Percentiles rank a stretch among this genome's conserved stretches.
Conservation (phyloP, 768 basidiomycete species). For the Jaapia argillacea region DNA sequence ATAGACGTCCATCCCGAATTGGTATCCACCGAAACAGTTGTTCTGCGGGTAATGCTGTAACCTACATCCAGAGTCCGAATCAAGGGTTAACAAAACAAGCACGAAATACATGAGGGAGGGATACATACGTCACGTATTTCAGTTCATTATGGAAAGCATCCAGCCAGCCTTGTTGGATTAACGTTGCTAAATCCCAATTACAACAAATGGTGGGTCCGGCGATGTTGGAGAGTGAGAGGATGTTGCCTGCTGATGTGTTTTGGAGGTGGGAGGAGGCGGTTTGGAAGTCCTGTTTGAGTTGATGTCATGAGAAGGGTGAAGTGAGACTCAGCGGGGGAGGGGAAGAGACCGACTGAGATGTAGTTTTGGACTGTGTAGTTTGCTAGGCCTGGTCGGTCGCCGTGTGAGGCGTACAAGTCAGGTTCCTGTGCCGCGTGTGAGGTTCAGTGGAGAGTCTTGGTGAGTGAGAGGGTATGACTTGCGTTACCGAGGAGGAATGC, state of each 20-base stretch:
- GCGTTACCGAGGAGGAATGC: constrained; percentile 42
- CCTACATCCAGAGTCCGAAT: constrained; percentile 13
- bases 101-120: background rate
- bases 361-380: constrained; percentile 40
- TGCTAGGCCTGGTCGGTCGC: constrained; percentile 26
- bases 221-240: constrained; percentile 27
- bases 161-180: constrained; percentile 33
- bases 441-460: background rate
- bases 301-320: constrained; percentile 1
- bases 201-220: constrained; percentile 45
- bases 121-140: constrained; percentile 30
- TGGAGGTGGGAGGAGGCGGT: constrained; percentile 24
- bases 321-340: too few species aligned
- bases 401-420: constrained; percentile 43
- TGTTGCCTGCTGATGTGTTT: constrained; percentile 27
- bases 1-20: constrained; percentile 32
- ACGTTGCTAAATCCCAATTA: constrained; percentile 33
- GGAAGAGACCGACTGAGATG: constrained; percentile 25
- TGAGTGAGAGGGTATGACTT: constrained; percentile 4
- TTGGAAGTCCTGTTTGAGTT: constrained; percentile 29
- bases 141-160: constrained; percentile 25
- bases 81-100: too few species aligned
- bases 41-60: constrained; percentile 47
- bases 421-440: constrained; percentile 31
- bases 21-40: constrained; percentile 27